These are phyloP conservation scores for Handroanthus guayacan DNA, from an alignment of 257 asterid genomes.

Conservation along the genomic window DNA sequence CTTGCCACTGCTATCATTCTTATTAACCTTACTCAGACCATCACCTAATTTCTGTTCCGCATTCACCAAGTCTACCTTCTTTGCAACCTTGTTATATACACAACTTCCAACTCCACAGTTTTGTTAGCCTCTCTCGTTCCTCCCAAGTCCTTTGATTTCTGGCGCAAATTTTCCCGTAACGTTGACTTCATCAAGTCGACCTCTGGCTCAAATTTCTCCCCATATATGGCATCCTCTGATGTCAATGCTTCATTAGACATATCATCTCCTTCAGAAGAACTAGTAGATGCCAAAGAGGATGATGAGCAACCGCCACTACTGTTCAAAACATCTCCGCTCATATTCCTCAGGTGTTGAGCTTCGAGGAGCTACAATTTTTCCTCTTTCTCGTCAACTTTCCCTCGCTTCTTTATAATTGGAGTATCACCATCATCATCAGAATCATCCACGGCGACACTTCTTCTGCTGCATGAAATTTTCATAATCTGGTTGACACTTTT, in stretches of 20 bases:
- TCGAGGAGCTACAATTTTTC: slow-evolving; percentile 62
- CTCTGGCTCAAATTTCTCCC: slow-evolving; percentile 64
- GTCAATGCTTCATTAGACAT: slow-evolving; percentile 52
- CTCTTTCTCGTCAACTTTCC: slow-evolving; percentile 49
- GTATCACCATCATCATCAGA: slow-evolving; percentile 29
- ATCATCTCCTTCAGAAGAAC: slow-evolving; percentile 38
- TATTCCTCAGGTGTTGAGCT: slow-evolving; percentile 49
- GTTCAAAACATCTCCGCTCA: slow-evolving; percentile 28
- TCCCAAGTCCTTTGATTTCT: slow-evolving; percentile 35
- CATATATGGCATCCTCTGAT: slow-evolving; percentile 64
- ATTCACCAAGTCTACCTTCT: slow-evolving; percentile 50
- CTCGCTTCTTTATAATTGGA: slow-evolving; percentile 39
- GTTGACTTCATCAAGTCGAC: slow-evolving; percentile 72
- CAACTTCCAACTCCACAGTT: slow-evolving; percentile 47
- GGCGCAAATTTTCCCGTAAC: slow-evolving; percentile 61
- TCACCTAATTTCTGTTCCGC: slow-evolving; percentile 32
- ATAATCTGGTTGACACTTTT: slow-evolving; percentile 50
- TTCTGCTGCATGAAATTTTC: slow-evolving; percentile 19
- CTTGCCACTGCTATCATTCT: slow-evolving; percentile 12
- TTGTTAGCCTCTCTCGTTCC: slow-evolving; percentile 34
- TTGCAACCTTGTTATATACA: slow-evolving; percentile 46
- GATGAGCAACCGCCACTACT: slow-evolving; percentile 42
- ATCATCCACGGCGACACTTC: slow-evolving; percentile 26
- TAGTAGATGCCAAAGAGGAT: slow-evolving; percentile 49
- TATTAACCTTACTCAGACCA: slow-evolving; percentile 19